Evolutionary conservation across 139 green algal genomes (phyloP).

Genomic region (Limnomonas spitsbergensis): DNA sequence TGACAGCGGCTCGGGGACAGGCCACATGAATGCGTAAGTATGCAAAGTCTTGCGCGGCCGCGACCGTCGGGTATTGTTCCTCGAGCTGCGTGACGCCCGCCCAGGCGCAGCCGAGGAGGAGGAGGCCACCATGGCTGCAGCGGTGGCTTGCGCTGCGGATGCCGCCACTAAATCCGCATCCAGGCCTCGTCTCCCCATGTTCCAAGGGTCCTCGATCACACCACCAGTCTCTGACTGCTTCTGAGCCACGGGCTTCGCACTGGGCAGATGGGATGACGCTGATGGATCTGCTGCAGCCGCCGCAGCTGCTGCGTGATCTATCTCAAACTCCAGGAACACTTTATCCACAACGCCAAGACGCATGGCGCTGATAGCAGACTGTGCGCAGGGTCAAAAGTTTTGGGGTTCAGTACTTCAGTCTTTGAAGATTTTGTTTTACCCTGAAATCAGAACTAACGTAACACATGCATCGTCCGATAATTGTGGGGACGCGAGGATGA

Average conservation of each 20-base stretch:
- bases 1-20: not conserved
- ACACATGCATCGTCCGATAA: no score
- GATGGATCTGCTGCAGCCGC: not conserved
- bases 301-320: not conserved
- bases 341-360: constrained; percentile 52
- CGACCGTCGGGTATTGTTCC: not conserved
- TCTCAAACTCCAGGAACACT: constrained; percentile 51
- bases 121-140: not conserved
- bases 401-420: no score
- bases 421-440: no score
- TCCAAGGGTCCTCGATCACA: not conserved
- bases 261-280: not conserved
- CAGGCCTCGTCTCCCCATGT: constrained; percentile 6
- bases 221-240: not conserved
- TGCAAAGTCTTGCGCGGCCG: constrained; percentile 14
- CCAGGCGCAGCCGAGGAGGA: not conserved
- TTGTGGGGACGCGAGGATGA: no score
- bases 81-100: not conserved
- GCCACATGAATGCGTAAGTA: constrained; percentile 25
- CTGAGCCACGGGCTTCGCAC: no score
- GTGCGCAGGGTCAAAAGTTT: no score
- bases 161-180: not conserved
- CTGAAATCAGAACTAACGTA: no score
- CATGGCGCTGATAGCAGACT: constrained; percentile 36
- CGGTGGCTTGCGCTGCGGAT: not conserved